Evolutionary conservation across 257 asterid species (phyloP).

Genomic region (Scutellaria minor): DNA sequence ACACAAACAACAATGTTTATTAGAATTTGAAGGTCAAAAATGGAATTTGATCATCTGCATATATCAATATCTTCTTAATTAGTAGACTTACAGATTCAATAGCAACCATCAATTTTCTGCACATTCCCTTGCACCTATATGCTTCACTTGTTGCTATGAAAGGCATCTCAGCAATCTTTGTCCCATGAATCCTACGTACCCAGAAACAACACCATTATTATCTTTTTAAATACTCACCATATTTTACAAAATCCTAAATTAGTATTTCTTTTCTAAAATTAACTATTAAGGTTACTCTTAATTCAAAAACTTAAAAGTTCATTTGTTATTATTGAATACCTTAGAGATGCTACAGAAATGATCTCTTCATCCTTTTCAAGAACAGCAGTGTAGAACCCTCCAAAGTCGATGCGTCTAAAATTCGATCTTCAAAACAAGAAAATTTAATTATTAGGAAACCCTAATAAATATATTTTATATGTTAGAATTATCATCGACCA

Average conservation of each 20-base stretch:
- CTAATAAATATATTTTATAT: too few relatives aligned
- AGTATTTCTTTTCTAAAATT: too few relatives aligned
- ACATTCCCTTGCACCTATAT: conserved; percentile 61
- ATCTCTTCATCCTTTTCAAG: conserved; percentile 66
- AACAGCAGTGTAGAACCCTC: conserved; percentile 59
- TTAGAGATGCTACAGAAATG: conserved; percentile 57
- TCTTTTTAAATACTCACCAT: background rate
- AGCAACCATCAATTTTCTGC: conserved; percentile 52
- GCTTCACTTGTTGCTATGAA: conserved; percentile 56
- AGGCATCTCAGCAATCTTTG: conserved; percentile 66
- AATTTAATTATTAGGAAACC: background rate
- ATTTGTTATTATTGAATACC: conserved; percentile 34
- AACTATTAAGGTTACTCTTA: too few relatives aligned
- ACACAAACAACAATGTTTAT: background rate
- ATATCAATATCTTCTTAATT: background rate
- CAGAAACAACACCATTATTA: background rate
- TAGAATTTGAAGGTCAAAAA: background rate
- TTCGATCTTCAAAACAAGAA: conserved; percentile 47
- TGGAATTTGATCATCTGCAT: too few relatives aligned
- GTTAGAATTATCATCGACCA: too few relatives aligned
- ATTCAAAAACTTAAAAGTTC: background rate
- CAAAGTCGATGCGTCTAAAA: conserved; percentile 50
- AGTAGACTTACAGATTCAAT: conserved; percentile 50
- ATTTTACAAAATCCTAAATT: too few relatives aligned
- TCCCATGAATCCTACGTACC: conserved; percentile 55